Conservation (phyloP, 140 eudicot genomes). For the Ambrosia hybrid region DNA sequence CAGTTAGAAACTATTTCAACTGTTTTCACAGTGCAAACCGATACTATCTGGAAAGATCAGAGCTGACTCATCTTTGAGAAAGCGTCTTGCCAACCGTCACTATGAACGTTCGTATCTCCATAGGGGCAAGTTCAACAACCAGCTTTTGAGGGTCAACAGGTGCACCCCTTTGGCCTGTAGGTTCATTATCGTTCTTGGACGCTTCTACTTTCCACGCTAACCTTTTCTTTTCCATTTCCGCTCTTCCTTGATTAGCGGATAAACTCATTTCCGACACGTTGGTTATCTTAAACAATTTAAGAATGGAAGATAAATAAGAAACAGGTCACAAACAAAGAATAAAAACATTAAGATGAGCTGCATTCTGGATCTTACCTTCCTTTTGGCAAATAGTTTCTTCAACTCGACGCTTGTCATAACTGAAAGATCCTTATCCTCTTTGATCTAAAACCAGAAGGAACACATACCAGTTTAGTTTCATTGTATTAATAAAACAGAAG, state of each 20-base stretch:
- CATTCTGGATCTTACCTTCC: constrained; percentile 47
- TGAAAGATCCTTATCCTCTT: constrained; percentile 90
- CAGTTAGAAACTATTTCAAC: no score
- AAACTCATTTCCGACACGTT: constrained; percentile 66
- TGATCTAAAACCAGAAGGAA: constrained; percentile 47
- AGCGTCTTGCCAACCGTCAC: constrained; percentile 36
- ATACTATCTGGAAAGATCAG: not conserved
- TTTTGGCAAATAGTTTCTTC: constrained; percentile 55
- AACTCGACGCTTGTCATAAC: constrained; percentile 67
- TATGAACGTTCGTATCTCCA: constrained; percentile 88
- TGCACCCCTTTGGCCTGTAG: constrained; percentile 55
- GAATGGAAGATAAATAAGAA: not conserved
- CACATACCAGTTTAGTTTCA: not conserved
- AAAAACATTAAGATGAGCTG: not conserved
- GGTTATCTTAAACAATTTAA: constrained; percentile 43
- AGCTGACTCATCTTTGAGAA: constrained; percentile 21
- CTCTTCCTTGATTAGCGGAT: constrained; percentile 88
- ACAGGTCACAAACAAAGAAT: not conserved
- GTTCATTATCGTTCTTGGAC: constrained; percentile 30
- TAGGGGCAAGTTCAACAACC: constrained; percentile 78
- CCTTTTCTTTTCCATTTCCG: constrained; percentile 88
- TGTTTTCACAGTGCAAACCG: no score
- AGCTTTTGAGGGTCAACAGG: constrained; percentile 75
- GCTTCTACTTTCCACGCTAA: constrained; percentile 78
- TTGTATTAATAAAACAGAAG: no score